These are phyloP conservation scores for Termitomyces heimii DNA, from an alignment of 768 basidiomycete genomes.

Conservation along the genomic window DNA sequence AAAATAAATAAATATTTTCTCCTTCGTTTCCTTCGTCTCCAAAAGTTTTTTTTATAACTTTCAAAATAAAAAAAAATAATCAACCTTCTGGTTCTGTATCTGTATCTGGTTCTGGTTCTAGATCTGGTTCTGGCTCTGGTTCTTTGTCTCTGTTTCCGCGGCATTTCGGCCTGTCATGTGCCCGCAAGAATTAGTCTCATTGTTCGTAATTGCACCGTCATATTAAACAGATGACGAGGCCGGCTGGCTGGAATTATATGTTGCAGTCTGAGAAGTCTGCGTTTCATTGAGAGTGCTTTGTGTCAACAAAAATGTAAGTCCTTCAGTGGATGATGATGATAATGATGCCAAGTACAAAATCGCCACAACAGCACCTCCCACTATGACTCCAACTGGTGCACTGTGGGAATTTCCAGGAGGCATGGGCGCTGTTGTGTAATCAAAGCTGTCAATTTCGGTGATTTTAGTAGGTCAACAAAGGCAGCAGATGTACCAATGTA, in stretches of 20 bases:
- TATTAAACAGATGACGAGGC: not conserved
- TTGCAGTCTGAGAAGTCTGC: not conserved
- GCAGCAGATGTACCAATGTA: not conserved
- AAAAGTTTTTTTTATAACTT: no score
- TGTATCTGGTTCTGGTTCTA: no score
- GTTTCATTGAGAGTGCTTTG: not conserved
- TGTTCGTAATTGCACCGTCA: not conserved
- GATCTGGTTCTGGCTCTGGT: no score
- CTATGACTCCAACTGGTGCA: not conserved
- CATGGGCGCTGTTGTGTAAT: not conserved
- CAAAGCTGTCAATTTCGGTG: not conserved
- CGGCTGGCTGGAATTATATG: not conserved
- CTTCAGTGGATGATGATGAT: not conserved
- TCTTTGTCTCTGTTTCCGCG: no score
- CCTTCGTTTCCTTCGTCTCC: no score
- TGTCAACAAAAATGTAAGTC: not conserved
- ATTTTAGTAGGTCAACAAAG: not conserved
- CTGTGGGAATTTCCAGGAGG: not conserved
- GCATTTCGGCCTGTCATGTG: conserved; percentile 7
- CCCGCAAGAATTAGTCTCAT: not conserved
- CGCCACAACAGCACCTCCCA: not conserved
- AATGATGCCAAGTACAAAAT: not conserved
- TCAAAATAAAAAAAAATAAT: no score
- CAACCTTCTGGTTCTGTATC: no score
- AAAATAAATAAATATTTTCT: no score